Evolutionary conservation across 73 alveolate genomes (phyloP), one percentile per base, ranked within the genome.

Genomic region (Paramecium octaurelia): DNA sequence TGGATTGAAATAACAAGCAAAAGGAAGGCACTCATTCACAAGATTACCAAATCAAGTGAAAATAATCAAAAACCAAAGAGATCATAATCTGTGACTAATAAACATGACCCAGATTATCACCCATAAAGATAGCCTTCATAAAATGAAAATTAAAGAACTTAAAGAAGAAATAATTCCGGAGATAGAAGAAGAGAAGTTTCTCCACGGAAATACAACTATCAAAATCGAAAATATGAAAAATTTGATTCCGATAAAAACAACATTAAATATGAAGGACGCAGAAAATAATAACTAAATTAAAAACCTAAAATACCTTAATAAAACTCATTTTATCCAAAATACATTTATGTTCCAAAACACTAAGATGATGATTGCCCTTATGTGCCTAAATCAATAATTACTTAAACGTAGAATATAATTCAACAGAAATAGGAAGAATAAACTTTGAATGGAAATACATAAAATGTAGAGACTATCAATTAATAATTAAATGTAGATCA

Each of bases 1-100:
- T 75, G 88, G 88, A 75, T 75, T 75, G 88, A 75, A 42, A 42
- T 75, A 3, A 64, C 84, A 6, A 64, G 84, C 14, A 64, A 64
- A 64, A 64, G 24, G 12, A 31, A 10, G 12, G n/a, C 50, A 0
- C 24, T 64, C 27, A 6, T 64, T 12, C 31, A 31, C 14, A 64
- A 64, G 9, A 64, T 64, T 23, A 11, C 69, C n/a, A 18, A 54
- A n/a, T 18, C 69, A 54, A 18, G 14, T 54, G 34, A 54, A 18
- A n/a, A 54, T 54, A 24, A 64, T 14, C 8, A 64, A 27, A 64
- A 64, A 64, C 48, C 84, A 1, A 31, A 31, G 29, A 64, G 84
- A 64, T 64, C 84, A 64, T 64, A 21, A 64, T 64, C 84, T 31
- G 84, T 64, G 50, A 27, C 84, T 64, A 64, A 54, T 54, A 54